Base-by-base conservation (phyloP, 441 rosid genomes). In the Euphorbia corollata region DNA sequence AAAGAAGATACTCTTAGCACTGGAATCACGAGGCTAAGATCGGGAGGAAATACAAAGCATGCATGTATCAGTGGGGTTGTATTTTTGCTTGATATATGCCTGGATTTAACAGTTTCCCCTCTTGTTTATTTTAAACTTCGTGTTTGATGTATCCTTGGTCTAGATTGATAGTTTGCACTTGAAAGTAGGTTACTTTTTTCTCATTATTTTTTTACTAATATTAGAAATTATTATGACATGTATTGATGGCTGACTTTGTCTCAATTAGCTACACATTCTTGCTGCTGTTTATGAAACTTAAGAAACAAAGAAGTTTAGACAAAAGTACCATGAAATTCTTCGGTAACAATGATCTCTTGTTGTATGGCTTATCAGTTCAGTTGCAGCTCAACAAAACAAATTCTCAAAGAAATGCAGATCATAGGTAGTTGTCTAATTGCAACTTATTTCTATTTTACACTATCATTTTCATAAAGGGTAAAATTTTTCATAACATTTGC, bases 1-100 rank as follows among this genome's bases (percentile, higher is more conserved):
- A 73, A 93, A 93, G 91, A 93, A 93, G 85, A 89, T 93, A 81
- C 83, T 89, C 5, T 78, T 91, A 68, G 97, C 90, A 43, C 69
- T 93, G 83, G 96, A 86, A 77, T 82, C 96, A 9, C 85, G 80
- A 76, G 85, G 77, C 68, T 86, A 79, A 81, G 53, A 47, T 45
- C 22, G 53, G 23, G 58, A 5, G 64, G 71, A 22, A 59, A 38
- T 41, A 41, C 13, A 41, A 41, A 5, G 9, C 47, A 41, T 41
- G 47, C 56, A 59, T 67, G 64, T 73, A 64, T 51, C 53, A 56
- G 57, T 67, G 73, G 41, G 69, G 63, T 65, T 68, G 68, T 67
- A 55, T 73, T 72, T 0, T 70, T 67, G 13, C 12, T 8, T 0
- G 73, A 65, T 67, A 34, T 58, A 38, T 59, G 70, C 74, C 73